These are phyloP conservation scores for Nicotiana otophora DNA, from an alignment of 257 asterid species.

Conservation along the genomic window DNA sequence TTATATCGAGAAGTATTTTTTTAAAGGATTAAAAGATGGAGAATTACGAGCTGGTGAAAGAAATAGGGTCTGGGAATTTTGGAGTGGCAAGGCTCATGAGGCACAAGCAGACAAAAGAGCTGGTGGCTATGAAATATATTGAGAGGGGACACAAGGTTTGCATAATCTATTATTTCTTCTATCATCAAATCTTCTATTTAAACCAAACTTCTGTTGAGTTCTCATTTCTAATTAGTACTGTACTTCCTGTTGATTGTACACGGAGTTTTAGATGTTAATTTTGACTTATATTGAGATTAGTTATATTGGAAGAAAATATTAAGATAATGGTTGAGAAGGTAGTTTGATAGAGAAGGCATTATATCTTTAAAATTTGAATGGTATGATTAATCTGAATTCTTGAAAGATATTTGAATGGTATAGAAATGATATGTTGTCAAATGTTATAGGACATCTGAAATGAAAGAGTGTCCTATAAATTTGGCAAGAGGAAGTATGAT, in stretches of 20 bases:
- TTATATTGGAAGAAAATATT: not conserved
- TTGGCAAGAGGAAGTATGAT: not conserved
- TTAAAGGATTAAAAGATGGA: slow-evolving; percentile 40
- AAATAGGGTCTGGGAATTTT: slow-evolving; percentile 54
- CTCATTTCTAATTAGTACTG: not conserved
- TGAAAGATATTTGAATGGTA: not conserved
- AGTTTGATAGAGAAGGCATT: not conserved
- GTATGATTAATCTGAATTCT: not conserved
- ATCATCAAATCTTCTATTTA: not conserved
- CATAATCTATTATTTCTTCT: not conserved
- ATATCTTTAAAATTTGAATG: not conserved
- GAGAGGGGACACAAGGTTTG: slow-evolving; percentile 91
- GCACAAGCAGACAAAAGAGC: slow-evolving; percentile 91
- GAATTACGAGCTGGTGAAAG: slow-evolving; percentile 90
- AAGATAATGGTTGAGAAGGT: not conserved
- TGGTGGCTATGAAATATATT: slow-evolving; percentile 92
- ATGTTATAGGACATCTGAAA: not conserved
- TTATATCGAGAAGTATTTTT: not conserved
- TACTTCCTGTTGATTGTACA: not conserved
- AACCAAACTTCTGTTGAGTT: not conserved
- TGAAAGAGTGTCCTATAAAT: not conserved
- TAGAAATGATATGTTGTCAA: not conserved
- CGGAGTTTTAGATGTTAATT: not conserved
- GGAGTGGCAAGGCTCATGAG: slow-evolving; percentile 22
- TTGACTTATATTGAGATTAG: not conserved